These are phyloP conservation scores for Hyphopichia homilentoma DNA, from an alignment of 805 yeast genomes.

Conservation along the genomic window DNA sequence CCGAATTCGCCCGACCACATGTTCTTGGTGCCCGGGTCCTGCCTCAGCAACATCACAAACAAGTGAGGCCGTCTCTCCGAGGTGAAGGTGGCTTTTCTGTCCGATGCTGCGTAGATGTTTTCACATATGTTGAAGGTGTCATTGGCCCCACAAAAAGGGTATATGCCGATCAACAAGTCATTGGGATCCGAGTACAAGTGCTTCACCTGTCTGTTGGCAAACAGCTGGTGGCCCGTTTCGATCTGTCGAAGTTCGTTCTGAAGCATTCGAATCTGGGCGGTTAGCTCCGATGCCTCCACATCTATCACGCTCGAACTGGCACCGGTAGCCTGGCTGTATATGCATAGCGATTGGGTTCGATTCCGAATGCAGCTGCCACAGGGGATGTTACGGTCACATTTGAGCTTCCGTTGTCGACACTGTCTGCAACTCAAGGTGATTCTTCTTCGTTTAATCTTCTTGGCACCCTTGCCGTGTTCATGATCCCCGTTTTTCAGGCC, in stretches of 20 bases:
- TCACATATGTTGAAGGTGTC: background rate
- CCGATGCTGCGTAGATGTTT: background rate
- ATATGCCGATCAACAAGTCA: background rate
- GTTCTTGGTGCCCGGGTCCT: constrained; percentile 1
- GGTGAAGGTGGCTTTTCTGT: background rate
- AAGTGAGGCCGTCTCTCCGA: background rate
- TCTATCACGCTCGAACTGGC: too few relatives aligned
- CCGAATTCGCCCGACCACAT: too few relatives aligned
- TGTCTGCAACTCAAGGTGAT: background rate
- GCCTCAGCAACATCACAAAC: background rate
- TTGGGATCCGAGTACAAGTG: too few relatives aligned
- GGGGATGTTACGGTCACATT: constrained; percentile 1
- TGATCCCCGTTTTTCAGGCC: too few relatives aligned
- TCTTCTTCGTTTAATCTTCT: too few relatives aligned
- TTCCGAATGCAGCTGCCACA: background rate
- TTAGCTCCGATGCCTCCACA: too few relatives aligned
- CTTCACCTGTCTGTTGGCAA: too few relatives aligned
- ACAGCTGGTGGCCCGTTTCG: too few relatives aligned
- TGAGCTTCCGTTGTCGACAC: constrained; percentile 1
- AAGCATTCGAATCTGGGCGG: too few relatives aligned
- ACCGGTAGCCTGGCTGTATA: too few relatives aligned
- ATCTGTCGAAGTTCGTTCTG: too few relatives aligned
- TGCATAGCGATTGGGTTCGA: background rate
- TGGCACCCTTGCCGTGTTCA: too few relatives aligned
- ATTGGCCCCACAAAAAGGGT: background rate